Conservation (phyloP, 2,329 filamentous ascomycete species). For the Colletotrichum paranaense region DNA sequence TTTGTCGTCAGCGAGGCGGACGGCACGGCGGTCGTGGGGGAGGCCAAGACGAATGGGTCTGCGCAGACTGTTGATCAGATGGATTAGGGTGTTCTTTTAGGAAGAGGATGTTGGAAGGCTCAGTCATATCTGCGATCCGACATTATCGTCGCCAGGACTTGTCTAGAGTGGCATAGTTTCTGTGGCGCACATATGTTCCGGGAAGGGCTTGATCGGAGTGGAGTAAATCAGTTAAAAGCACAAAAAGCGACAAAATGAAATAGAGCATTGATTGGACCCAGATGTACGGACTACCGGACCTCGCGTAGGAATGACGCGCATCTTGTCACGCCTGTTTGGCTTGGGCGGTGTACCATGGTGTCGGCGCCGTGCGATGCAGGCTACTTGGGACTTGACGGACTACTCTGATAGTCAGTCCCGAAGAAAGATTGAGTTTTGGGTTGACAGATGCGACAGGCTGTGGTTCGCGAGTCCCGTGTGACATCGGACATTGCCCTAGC, state of each 20-base stretch:
- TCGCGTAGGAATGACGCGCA: background rate
- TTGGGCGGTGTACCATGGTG: background rate
- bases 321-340: background rate
- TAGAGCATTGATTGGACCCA: background rate
- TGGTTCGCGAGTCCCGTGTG: background rate
- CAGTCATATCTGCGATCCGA: background rate
- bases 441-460: background rate
- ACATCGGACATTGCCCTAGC: background rate
- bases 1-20: slow-evolving; percentile 58
- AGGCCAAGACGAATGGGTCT: slow-evolving; percentile 37
- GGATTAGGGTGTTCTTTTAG: slow-evolving; percentile 36
- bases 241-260: background rate
- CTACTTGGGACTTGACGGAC: background rate
- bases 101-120: background rate
- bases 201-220: background rate
- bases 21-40: slow-evolving; percentile 50
- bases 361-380: background rate
- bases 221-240: slow-evolving; percentile 7
- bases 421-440: background rate
- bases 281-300: background rate
- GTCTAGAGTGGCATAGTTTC: background rate
- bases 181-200: background rate
- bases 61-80: slow-evolving; percentile 47
- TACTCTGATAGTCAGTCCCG: background rate
- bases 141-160: background rate